phyloP scores from a whole-genome alignment of 768 basidiomycete genomes.

The Crepidotus variabilis region DNA sequence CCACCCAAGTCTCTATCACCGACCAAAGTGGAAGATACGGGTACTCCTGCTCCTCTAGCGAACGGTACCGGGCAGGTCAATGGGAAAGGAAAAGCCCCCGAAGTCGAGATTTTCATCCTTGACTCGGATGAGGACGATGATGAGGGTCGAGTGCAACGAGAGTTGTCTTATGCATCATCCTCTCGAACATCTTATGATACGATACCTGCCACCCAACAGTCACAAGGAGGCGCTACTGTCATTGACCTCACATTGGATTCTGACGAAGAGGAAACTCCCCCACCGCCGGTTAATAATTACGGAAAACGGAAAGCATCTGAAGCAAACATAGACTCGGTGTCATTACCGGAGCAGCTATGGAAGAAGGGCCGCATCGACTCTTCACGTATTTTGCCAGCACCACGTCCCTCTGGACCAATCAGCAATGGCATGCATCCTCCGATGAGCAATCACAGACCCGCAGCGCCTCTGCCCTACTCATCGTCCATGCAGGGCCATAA shows the following conservation, averaged over 20 bases:
- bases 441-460: constrained; percentile 13
- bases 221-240: constrained; percentile 43
- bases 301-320: constrained; percentile 63
- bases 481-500: constrained; percentile 17
- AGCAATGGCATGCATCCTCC: constrained; percentile 11
- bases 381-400: constrained; percentile 16
- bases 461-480: constrained; percentile 18
- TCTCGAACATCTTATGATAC: constrained; percentile 32
- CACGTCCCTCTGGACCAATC: constrained; percentile 13
- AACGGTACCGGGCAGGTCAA: constrained; percentile 29
- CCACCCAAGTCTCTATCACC: constrained; percentile 25
- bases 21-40: constrained; percentile 30
- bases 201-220: constrained; percentile 20
- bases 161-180: constrained; percentile 56
- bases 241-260: constrained; percentile 81
- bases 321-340: constrained; percentile 34
- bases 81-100: constrained; percentile 42
- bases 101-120: constrained; percentile 59
- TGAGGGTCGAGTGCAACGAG: constrained; percentile 70
- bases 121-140: constrained; percentile 83
- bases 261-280: constrained; percentile 53
- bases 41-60: constrained; percentile 19
- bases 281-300: constrained; percentile 18
- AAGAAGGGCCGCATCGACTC: constrained; percentile 54
- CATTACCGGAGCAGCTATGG: constrained; percentile 68